A percentile compares a stretch with the other conserved stretches of the same genome.
Evolutionary conservation across 441 rosid species (phyloP).

Genomic region (Eutrema salsugineum): DNA sequence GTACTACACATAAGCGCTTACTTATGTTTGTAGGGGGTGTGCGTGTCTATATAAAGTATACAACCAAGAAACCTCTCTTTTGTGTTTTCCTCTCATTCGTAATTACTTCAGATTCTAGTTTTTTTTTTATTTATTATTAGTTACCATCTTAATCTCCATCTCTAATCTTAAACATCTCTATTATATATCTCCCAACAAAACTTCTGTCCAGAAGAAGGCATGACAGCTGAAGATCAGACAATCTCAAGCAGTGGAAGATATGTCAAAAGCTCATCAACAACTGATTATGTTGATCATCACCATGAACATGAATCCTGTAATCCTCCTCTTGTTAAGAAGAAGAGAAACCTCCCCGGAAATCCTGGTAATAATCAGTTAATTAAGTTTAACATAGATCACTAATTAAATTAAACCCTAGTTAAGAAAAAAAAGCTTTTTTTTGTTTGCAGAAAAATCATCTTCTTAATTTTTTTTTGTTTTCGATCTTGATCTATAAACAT

Average conservation of each 20-base stretch:
- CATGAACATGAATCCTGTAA: conserved; percentile 24
- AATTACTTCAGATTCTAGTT: conserved; percentile 1
- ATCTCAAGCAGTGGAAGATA: conserved; percentile 24
- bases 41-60: conserved; percentile 16
- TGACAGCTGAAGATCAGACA: conserved; percentile 26
- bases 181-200: conserved; percentile 10
- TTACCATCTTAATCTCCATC: not conserved
- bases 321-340: conserved; percentile 40
- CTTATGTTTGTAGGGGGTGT: not conserved
- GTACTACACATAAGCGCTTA: not conserved
- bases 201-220: conserved; percentile 6
- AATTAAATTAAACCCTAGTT: conserved; percentile 12
- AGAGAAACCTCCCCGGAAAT: conserved; percentile 91
- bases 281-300: conserved; percentile 21
- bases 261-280: conserved; percentile 24
- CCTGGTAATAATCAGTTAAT: conserved; percentile 50
- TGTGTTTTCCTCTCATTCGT: conserved; percentile 16
- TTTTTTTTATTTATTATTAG: not conserved
- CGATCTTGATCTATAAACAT: conserved; percentile 8
- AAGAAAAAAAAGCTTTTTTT: not conserved
- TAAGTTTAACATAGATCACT: not conserved
- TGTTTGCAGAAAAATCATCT: not conserved
- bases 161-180: not conserved
- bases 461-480: conserved; percentile 1
- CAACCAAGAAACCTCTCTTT: conserved; percentile 41